Base-by-base conservation (phyloP, 768 basidiomycete genomes). In the Mycena sanguinolenta region DNA sequence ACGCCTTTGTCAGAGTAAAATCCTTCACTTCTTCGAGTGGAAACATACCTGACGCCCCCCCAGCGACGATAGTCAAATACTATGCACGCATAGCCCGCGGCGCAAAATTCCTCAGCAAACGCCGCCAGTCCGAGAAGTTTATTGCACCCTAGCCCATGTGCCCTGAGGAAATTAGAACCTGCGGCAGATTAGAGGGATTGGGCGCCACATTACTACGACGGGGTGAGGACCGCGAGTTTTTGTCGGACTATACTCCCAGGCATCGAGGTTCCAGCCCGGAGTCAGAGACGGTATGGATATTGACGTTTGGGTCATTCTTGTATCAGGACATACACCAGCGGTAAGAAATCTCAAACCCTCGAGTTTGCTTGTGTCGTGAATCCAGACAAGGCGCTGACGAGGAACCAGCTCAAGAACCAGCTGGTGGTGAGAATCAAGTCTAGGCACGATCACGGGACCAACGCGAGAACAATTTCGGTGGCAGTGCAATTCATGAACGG, bases 61-160 rank as follows among this genome's bases (percentile, higher is more conserved):
- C 80, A 82, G 0, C 80, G 73, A 7, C 81, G 76, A 62, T 82
- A 82, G 72, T 82, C 80, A 58, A 82, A 82, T 17, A 81, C 76
- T 2, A 81, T 52, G 49, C 70, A 77, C 1, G 77, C 80, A 61
- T 81, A 81, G 8, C 79, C 80, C 6, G 73, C 67, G 2, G 68
- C 63, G 3, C 74, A 74, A 55, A 80, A 82, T 53, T 67, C 64
- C 54, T 78, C 77, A 0, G 80, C 80, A 53, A 76, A 81, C 3
- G 70, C 49, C 2, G 71, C 68, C 28, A 81, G 69, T 3, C 75
- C 74, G 65, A 79, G 75, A 23, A 68, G 67, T 62, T 82, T 82
- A 67, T 72, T 79, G 28, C 69, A 70, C 14, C 72, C 69, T 32
- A 79, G 34, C 0, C 81, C 81, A 65, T 81, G 74, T 8, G 78